These are phyloP conservation scores for Neurospora sp. DNA, from an alignment of 495 filamentous ascomycete species.

Conservation along the genomic window DNA sequence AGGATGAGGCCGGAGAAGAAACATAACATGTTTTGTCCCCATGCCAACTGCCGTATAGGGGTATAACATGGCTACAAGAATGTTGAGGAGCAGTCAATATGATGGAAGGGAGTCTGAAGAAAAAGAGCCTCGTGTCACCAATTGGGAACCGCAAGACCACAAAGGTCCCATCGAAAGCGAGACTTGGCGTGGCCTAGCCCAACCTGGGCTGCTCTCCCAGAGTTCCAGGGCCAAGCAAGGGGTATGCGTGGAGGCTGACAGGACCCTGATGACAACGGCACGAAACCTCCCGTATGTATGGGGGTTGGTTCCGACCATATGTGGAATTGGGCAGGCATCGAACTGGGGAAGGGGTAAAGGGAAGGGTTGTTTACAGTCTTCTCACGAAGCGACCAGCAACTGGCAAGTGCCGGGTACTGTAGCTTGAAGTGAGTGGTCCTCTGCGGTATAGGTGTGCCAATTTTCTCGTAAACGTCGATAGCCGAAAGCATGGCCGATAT, in stretches of 20 bases:
- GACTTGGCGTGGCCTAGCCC: neutral
- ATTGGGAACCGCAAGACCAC: neutral
- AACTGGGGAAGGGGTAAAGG: neutral
- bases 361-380: neutral
- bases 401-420: neutral
- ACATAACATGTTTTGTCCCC: neutral
- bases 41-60: neutral
- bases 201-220: neutral
- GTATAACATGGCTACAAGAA: neutral
- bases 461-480: neutral
- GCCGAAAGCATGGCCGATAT: neutral
- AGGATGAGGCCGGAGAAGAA: neutral
- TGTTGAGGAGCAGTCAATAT: neutral
- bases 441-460: neutral
- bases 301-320: neutral
- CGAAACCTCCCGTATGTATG: neutral
- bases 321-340: neutral
- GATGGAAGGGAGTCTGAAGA: neutral
- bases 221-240: neutral
- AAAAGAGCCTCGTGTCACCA: neutral
- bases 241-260: neutral
- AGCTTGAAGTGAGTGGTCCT: neutral
- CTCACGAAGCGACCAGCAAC: neutral
- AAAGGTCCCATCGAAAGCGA: neutral
- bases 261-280: neutral